Evolutionary conservation across 1,139 yeast genomes (phyloP).

Genomic region (Pichia kudriavzevii): DNA sequence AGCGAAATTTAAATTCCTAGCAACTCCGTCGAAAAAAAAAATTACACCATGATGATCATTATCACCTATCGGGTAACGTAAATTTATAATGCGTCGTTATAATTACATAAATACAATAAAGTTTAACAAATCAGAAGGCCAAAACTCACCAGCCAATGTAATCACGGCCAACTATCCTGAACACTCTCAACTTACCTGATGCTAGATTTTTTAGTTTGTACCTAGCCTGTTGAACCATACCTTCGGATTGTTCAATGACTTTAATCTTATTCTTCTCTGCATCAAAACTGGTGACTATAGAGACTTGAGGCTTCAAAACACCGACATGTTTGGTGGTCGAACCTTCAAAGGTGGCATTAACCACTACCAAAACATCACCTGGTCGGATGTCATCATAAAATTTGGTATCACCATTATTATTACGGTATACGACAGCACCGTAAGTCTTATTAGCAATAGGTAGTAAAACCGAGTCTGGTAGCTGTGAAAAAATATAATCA

Average conservation of each 20-base stretch:
- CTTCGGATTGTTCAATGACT: constrained; percentile 56
- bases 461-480: constrained; percentile 38
- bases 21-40: too few species aligned
- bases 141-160: constrained; percentile 48
- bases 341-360: constrained; percentile 62
- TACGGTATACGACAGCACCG: constrained; percentile 67
- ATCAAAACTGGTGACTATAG: constrained; percentile 66
- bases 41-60: too few species aligned
- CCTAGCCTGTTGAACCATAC: constrained; percentile 52
- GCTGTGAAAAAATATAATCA: constrained; percentile 25
- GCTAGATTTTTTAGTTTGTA: constrained; percentile 67
- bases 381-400: constrained; percentile 60
- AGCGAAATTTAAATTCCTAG: too few species aligned
- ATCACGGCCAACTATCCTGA: constrained; percentile 59
- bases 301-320: constrained; percentile 32
- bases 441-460: constrained; percentile 62
- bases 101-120: neutral
- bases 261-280: constrained; percentile 65
- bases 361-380: constrained; percentile 77
- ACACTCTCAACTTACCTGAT: constrained; percentile 73
- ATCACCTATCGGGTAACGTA: too few species aligned
- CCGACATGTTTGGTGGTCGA: constrained; percentile 39
- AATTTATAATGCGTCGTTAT: neutral
- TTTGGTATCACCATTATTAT: constrained; percentile 50
- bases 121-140: neutral